phyloP scores from a whole-genome alignment of 805 yeast species.

The Saccharomycopsis sp. region DNA sequence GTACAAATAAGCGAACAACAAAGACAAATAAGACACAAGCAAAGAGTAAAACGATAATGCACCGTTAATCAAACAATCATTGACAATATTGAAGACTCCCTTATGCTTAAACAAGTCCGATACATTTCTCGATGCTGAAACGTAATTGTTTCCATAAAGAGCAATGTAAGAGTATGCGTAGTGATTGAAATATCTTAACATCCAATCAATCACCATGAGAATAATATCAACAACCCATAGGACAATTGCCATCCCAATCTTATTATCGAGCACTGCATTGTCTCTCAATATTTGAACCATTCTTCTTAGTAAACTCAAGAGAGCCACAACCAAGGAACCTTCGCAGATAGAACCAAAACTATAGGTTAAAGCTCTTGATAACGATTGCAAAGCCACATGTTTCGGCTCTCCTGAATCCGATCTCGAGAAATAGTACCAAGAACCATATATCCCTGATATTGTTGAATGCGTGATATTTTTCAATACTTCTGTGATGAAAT shows the following conservation, averaged over 20 bases:
- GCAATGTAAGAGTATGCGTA: slow-evolving; percentile 87
- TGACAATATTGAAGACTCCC: slow-evolving; percentile 79
- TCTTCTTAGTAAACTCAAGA: slow-evolving; percentile 61
- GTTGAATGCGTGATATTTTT: slow-evolving; percentile 76
- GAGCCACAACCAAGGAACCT: slow-evolving; percentile 67
- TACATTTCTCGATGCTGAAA: slow-evolving; percentile 73
- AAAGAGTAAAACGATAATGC: slow-evolving; percentile 72
- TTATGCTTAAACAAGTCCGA: slow-evolving; percentile 69
- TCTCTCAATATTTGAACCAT: slow-evolving; percentile 46
- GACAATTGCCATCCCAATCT: slow-evolving; percentile 45
- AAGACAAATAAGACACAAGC: slow-evolving; percentile 62
- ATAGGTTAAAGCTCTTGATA: slow-evolving; percentile 72
- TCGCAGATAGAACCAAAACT: slow-evolving; percentile 88
- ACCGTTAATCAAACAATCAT: slow-evolving; percentile 75
- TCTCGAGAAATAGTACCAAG: slow-evolving; percentile 80
- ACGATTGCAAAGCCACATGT: slow-evolving; percentile 75
- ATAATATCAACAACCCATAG: slow-evolving; percentile 51
- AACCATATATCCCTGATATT: slow-evolving; percentile 78
- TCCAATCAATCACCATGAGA: slow-evolving; percentile 65
- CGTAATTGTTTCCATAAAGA: slow-evolving; percentile 73
- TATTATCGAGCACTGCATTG: slow-evolving; percentile 45
- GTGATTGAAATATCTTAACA: slow-evolving; percentile 79
- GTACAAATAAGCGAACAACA: slow-evolving; percentile 58
- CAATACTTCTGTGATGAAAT: slow-evolving; percentile 73
- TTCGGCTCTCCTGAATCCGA: slow-evolving; percentile 75